Evolutionary conservation across 768 basidiomycete genomes (phyloP).

Genomic region (Naganishia vishniacii): DNA sequence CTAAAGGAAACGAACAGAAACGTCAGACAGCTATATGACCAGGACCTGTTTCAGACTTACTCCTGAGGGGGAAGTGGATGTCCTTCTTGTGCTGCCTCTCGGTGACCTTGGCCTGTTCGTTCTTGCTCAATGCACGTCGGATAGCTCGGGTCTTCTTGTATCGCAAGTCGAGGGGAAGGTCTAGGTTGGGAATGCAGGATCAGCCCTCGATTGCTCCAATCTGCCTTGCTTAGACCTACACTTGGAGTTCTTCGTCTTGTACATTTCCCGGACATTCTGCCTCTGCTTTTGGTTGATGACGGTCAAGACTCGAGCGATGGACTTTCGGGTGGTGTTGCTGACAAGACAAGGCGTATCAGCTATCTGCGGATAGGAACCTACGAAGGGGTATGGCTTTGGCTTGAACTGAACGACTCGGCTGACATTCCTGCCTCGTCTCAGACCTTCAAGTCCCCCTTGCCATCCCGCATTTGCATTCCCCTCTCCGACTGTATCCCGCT

Average conservation of each 20-base stretch:
- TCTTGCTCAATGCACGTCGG: constrained; percentile 87
- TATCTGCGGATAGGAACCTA: constrained; percentile 7
- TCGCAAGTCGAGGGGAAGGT: constrained; percentile 93
- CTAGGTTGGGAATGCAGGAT: constrained; percentile 29
- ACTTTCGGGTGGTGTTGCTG: constrained; percentile 94
- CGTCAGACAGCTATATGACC: not conserved
- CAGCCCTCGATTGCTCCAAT: not conserved
- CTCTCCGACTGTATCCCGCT: no score
- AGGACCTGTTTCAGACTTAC: no score
- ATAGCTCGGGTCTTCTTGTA: constrained; percentile 98
- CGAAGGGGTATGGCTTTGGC: not conserved
- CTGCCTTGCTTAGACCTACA: constrained; percentile 31
- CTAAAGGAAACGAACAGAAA: constrained; percentile 28
- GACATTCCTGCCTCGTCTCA: not conserved
- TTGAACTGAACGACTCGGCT: not conserved
- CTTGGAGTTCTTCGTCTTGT: constrained; percentile 84
- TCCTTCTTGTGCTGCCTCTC: constrained; percentile 92
- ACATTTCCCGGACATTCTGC: constrained; percentile 92
- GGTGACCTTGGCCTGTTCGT: constrained; percentile 79
- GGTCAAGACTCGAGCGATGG: constrained; percentile 94
- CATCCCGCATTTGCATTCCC: no score
- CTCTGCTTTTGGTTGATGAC: constrained; percentile 98
- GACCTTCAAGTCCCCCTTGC: constrained; percentile 7
- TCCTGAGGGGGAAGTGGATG: constrained; percentile 83
- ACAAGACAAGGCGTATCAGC: not conserved